These are phyloP conservation scores for Claviceps fusiformis DNA, from an alignment of 2,329 filamentous ascomycete species.

Conservation along the genomic window DNA sequence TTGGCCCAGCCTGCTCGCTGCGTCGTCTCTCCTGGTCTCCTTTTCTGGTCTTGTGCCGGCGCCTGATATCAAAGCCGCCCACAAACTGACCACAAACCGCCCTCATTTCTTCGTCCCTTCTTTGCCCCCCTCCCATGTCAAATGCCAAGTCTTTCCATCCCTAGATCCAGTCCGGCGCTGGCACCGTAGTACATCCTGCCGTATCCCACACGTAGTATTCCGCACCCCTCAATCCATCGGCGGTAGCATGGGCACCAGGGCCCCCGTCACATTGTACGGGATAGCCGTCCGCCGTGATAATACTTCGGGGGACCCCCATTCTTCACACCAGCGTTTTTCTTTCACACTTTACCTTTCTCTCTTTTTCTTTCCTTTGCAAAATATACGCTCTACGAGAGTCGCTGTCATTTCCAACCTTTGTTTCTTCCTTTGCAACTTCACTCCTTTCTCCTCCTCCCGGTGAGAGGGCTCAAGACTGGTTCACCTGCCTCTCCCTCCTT, in stretches of 20 bases:
- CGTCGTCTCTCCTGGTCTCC: background rate
- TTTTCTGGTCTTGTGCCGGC: background rate
- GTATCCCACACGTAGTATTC: background rate
- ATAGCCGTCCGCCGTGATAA: background rate
- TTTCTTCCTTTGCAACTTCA: background rate
- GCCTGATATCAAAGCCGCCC: background rate
- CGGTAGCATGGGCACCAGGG: background rate
- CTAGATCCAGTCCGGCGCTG: background rate
- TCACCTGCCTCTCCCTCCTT: constrained; percentile 5
- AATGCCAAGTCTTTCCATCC: background rate
- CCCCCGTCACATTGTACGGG: background rate
- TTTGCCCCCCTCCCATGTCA: background rate
- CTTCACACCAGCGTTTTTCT: background rate
- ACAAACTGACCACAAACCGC: background rate
- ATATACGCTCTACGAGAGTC: background rate
- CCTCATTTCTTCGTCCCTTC: background rate
- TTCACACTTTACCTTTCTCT: background rate
- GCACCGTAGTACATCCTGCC: background rate
- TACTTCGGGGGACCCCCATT: background rate
- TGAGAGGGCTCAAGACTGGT: constrained; percentile 1
- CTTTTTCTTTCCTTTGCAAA: background rate
- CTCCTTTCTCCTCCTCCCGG: constrained; percentile 1
- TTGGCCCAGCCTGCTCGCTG: background rate
- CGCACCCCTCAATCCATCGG: background rate
- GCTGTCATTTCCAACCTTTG: background rate